Conservation (phyloP, 2,329 filamentous ascomycete genomes). For the Pseudogymnoascus sp. region DNA sequence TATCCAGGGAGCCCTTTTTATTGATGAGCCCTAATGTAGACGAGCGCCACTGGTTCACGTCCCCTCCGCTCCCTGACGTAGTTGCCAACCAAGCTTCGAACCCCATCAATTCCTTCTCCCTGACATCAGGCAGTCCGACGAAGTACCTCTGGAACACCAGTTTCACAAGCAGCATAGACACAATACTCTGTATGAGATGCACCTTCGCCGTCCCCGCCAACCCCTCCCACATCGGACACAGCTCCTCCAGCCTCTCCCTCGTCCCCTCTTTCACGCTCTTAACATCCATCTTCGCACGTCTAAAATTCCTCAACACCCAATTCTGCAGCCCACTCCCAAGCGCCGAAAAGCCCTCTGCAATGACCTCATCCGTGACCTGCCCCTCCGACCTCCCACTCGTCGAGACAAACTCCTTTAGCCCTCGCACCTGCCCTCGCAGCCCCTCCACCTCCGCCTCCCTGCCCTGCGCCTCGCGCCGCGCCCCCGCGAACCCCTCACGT, state of each 20-base stretch:
- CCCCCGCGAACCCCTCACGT: conserved; percentile 39
- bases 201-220: conserved; percentile 48
- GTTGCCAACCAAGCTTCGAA: conserved; percentile 37
- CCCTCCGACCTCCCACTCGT: conserved; percentile 53
- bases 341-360: conserved; percentile 52
- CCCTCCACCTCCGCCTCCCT: conserved; percentile 49
- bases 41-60: conserved; percentile 58
- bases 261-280: conserved; percentile 33
- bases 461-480: conserved; percentile 37
- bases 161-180: conserved; percentile 51
- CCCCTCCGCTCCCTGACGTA: conserved; percentile 37
- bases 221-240: conserved; percentile 51
- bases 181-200: conserved; percentile 53
- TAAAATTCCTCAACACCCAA: conserved; percentile 63
- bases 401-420: conserved; percentile 65
- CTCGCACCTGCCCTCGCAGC: conserved; percentile 51
- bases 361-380: conserved; percentile 56
- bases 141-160: conserved; percentile 55
- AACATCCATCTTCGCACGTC: conserved; percentile 50
- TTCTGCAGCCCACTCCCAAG: conserved; percentile 63
- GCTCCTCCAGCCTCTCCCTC: conserved; percentile 34
- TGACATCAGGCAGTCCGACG: conserved; percentile 49
- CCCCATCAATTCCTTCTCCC: conserved; percentile 41
- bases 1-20: conserved; percentile 41
- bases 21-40: conserved; percentile 49